A percentile compares a stretch with the other conserved stretches of the same genome.
phyloP scores from a whole-genome alignment of 2,329 filamentous ascomycete species.

The Verticillium dahliae region DNA sequence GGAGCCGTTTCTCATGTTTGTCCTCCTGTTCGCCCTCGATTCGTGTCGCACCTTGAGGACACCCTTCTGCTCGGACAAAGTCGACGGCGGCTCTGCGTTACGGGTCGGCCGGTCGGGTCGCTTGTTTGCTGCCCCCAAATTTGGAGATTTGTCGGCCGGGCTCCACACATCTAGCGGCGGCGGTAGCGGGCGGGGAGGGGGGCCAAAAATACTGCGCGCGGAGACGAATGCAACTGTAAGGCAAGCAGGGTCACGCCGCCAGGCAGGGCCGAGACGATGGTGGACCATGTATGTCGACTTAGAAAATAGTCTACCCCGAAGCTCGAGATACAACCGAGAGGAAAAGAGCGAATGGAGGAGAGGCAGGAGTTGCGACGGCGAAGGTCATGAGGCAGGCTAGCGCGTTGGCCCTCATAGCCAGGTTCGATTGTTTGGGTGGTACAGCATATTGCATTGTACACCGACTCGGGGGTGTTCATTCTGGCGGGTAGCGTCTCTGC shows the following conservation, averaged over 20 bases:
- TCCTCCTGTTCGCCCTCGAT: background rate
- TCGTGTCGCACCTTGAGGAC: background rate
- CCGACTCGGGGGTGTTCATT: background rate
- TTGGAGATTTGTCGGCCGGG: constrained; percentile 1
- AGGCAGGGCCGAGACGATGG: background rate
- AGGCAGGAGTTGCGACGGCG: background rate
- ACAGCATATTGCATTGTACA: background rate
- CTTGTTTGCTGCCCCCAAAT: constrained; percentile 15
- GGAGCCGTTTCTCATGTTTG: background rate
- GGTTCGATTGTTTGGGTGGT: background rate
- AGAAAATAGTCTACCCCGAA: background rate
- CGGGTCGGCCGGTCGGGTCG: constrained; percentile 5
- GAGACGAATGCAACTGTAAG: background rate
- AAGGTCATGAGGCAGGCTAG: background rate
- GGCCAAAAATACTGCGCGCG: background rate
- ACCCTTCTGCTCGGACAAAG: background rate
- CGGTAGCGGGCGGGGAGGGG: background rate
- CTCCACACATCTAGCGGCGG: background rate
- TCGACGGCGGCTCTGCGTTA: constrained; percentile 8
- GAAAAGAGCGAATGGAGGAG: background rate
- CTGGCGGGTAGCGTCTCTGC: background rate
- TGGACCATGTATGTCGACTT: background rate
- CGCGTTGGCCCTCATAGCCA: background rate
- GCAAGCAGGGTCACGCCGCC: background rate
- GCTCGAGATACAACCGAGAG: background rate